Evolutionary conservation across 805 yeast species (phyloP), one percentile per base, ranked within the genome.

Genomic region (Cyberlindnera nakhonratchasimensis): DNA sequence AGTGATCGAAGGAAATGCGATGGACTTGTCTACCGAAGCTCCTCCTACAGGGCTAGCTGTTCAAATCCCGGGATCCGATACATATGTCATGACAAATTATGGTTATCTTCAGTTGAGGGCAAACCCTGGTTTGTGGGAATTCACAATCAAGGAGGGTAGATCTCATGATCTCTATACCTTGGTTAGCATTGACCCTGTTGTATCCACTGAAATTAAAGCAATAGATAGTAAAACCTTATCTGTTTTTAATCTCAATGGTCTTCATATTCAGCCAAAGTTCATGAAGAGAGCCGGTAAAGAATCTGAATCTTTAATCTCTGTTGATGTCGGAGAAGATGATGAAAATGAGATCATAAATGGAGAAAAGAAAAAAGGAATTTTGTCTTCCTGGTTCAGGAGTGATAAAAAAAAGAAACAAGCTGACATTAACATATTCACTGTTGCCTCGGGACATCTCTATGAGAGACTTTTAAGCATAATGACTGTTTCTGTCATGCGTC

Each of bases 41-140:
- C 25, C 49, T n/a, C 44, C 52, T 37, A 48, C 53, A 8, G 59
- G 56, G 16, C 17, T 57, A 40, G 13, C 47, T n/a, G 52, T 55
- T 20, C 54, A 53, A 37, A 37, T 57, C 13, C 43, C 48, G 28
- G 54, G 51, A 1, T 65, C 72, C 1, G 87, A 80, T 49, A 82
- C 96, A 0, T 67, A 64, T 29, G 79, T 89, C 1, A 85, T 91
- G 93, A 74, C 81, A 1, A 82, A 85, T 29, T 68, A 82, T 48
- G 97, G 97, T 0, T 91, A 91, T 61, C 76, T 84, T 40, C 97
- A 90, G 62, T 66, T 93, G 34, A 77, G 76, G 48, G 79, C 84
- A 0, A 70, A 69, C 38, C 93, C 95, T 1, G 96, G 96, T 0
- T 34, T 70, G 4, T 86, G 86, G 82, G 59, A 64, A 2, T 58